Evolutionary conservation across 1,284 basidiomycete species (phyloP), one percentile per base, ranked within the genome.

Genomic region (Cutaneotrichosporon dermatis): DNA sequence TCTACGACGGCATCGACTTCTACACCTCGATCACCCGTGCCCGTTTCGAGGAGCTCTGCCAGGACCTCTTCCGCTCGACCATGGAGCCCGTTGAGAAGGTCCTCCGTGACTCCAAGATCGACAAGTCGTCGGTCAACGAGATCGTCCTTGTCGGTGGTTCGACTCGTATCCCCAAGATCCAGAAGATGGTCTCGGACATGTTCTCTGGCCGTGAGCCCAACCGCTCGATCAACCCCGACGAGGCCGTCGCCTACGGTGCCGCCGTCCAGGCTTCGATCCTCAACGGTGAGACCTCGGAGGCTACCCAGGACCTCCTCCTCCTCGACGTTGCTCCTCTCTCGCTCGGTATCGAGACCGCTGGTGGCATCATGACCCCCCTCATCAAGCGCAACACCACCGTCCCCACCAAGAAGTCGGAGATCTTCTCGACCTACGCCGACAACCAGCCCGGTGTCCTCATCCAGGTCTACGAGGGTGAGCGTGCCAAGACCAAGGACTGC

Each of bases 391-490:
- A 97, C 88, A 97, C 95, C 37, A 91, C 95, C 74, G 92, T 99
- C 69, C 94, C 94, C 59, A 97, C 95, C 76, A 91, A 92, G 84
- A 98, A 99, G 84, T 88, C 87, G 62, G 92, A 97, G 81, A 95
- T 90, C 79, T 98, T 99, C 88, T 97, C 95, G 53, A 99, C 96
- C 45, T 96, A 95, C 83, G 88, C 93, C 67, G 95, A 99, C 84
- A 98, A 99, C 85, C 96, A 99, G 80, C 92, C 94, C 64, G 92
- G 92, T 85, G 95, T 99, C 59, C 85, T 97, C 74, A 97, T 99
- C 81, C 95, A 97, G 80, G 95, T 99, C 62, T 99, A 85, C 82
- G 95, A 99, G 85, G 95, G 96, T 82, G 96, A 99, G 82, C 93
- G 95, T 84, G 91, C 94, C 56, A 90, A 93, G 75, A 97, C 94